A percentile compares a stretch with the other conserved stretches of the same genome.
These are phyloP conservation scores for Olyra latifolia DNA, from an alignment of 176 grass and related monocot genomes.

Conservation along the genomic window DNA sequence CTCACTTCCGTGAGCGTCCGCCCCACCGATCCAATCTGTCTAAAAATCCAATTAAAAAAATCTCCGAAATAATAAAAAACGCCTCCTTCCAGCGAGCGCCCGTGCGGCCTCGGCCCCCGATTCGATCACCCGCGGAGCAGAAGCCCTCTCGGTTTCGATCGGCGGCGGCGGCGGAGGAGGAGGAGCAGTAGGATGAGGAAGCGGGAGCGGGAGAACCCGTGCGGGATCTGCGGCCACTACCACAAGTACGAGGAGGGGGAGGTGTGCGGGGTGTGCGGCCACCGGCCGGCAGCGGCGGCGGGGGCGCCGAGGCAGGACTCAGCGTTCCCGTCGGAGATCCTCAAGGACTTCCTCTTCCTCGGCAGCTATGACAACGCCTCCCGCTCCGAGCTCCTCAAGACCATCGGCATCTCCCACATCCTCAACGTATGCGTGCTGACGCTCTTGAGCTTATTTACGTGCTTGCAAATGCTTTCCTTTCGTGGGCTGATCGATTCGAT, in stretches of 20 bases:
- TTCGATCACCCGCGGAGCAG: constrained; percentile 1
- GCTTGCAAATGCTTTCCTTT: not conserved
- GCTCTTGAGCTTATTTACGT: not conserved
- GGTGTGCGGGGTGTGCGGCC: constrained; percentile 89
- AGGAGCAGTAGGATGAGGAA: constrained; percentile 96
- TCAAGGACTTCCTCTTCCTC: constrained; percentile 86
- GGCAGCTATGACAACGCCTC: constrained; percentile 97
- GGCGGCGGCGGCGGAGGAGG: not conserved
- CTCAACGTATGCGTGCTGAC: constrained; percentile 62
- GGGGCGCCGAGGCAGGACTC: constrained; percentile 34
- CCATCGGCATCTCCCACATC: constrained; percentile 78
- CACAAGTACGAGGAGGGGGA: constrained; percentile 93
- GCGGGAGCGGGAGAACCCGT: constrained; percentile 91
- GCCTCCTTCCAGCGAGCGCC: not conserved
- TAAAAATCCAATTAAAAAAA: not conserved
- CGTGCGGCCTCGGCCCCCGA: not conserved
- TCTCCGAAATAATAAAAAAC: not conserved
- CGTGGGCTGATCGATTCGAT: not conserved
- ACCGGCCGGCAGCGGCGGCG: constrained; percentile 36
- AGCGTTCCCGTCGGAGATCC: constrained; percentile 78
- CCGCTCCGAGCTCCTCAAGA: constrained; percentile 79
- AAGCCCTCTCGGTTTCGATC: not conserved
- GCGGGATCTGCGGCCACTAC: constrained; percentile 92
- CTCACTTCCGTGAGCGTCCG: too few relatives aligned
- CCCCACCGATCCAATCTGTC: constrained; percentile 10